Evolutionary conservation across 73 alveolate species (phyloP), one percentile per base, ranked within the genome.

Genomic region (Stentor coeruleus): DNA sequence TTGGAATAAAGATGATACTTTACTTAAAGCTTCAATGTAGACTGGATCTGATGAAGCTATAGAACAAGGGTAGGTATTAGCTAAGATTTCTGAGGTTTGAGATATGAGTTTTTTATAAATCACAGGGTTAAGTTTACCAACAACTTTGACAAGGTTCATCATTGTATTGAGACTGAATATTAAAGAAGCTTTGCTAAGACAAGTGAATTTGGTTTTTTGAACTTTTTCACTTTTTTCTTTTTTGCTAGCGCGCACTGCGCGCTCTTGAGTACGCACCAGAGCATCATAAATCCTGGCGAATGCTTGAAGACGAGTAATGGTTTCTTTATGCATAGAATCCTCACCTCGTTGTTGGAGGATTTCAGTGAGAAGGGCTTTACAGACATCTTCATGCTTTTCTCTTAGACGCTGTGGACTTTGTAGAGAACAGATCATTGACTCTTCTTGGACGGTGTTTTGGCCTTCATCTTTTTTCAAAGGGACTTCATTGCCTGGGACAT

Each of bases 301-400:
- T 1, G 40, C 79, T 66, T 66, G 79, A 2, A 66, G 79, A 20
- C 79, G n/a, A 20, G 37, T 20, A 40, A 31, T 66, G 40, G 14
- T 66, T 66, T 66, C 79, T 66, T 31, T 66, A 31, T 20, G 37
- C n/a, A 20, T 33, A 20, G 36, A 15, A 40, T 66, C 79, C 1
- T 66, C 79, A 20, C 79, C 79, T 66, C 79, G n/a, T 40, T 66
- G n/a, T 66, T 31, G n/a, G 39, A 66, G 79, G 37, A 66, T 66
- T 66, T 66, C 79, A 11, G n/a, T 15, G 33, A 66, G 79, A 31
- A 66, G 79, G 37, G 79, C n/a, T 2, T 66, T 66, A 40, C n/a
- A 20, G 37, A 40, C 33, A 40, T 66, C 79, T 2, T 33, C 79
- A 40, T 66, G 79, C 79, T 66, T 66, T 66, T 66, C 79, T 20